Base-by-base conservation (phyloP, 1,284 basidiomycete genomes). In the Austroboletus sp. region DNA sequence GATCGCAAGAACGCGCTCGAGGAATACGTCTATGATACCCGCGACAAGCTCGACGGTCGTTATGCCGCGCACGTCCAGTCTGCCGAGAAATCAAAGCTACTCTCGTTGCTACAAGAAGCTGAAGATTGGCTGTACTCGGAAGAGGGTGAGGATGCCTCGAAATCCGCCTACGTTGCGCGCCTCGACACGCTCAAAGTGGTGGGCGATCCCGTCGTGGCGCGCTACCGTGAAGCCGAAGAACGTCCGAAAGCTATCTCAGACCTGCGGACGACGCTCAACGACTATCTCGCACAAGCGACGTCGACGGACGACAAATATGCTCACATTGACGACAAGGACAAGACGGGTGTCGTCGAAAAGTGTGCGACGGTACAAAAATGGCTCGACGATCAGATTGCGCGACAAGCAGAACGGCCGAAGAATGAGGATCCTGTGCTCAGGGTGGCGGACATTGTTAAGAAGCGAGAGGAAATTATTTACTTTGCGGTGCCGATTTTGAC, bases 111-210 rank as follows among this genome's bases (percentile, higher is more conserved):
- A 35, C 72, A 76, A 52, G 81, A 83, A 56, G 82, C 89, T 7
- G 92, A 96, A 68, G 89, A 94, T 66, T 97, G 93, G 93, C 75
- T 97, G 37, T 96, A 96, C 80, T 78, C 80, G 32, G 91, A 95
- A 51, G 93, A 96, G 64, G 93, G 92, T 57, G 93, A 96, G 70
- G 91, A 95, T 52, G 88, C 93, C 35, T 80, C 78, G 62, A 97
- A 96, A 71, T 94, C 90, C 1, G 85, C 82, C 19, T 95, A 96
- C 69, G 83, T 91, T 52, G 55, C 72, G 29, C 81, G 83, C 45
- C 79, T 96, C 51, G 86, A 92, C 54, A 71, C 73, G 3, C 80
- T 94, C 63, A 89, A 91, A 68, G 76, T 70, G 40, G 73, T 91
- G 53, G 91, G 91, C 21, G 87, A 93, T 72, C 87, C 85, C 37